Evolutionary conservation across 805 yeast genomes (phyloP).

Genomic region (Spathaspora girioi): DNA sequence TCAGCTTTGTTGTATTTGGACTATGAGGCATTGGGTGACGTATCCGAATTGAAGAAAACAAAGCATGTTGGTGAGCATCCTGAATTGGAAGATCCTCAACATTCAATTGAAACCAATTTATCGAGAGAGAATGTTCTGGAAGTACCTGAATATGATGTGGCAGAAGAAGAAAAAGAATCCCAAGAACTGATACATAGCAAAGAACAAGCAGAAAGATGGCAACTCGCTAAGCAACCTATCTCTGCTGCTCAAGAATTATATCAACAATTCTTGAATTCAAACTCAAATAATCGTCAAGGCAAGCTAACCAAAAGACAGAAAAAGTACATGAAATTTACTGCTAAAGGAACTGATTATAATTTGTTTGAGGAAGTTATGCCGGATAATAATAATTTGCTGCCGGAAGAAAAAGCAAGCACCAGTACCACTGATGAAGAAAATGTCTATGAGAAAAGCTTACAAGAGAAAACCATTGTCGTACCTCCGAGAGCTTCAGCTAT

Average conservation of each 20-base stretch:
- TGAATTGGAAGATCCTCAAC: slow-evolving; percentile 1
- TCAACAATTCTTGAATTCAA: slow-evolving; percentile 14
- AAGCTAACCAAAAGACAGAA: slow-evolving; percentile 12
- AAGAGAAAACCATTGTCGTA: slow-evolving; percentile 17
- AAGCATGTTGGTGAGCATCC: slow-evolving; percentile 7
- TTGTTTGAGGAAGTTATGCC: slow-evolving; percentile 4
- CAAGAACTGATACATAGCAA: neutral
- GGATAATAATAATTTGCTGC: neutral
- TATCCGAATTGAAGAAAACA: slow-evolving; percentile 22
- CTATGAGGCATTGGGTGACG: slow-evolving; percentile 40
- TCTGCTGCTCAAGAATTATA: slow-evolving; percentile 7
- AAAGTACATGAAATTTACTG: slow-evolving; percentile 17
- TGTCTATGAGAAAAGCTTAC: slow-evolving; percentile 1
- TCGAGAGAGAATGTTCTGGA: slow-evolving; percentile 22
- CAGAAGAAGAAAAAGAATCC: neutral
- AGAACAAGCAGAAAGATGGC: neutral
- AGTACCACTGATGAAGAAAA: slow-evolving; percentile 8
- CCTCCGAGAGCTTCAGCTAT: slow-evolving; percentile 44
- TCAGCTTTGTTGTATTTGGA: slow-evolving; percentile 40
- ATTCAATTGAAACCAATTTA: slow-evolving; percentile 8
- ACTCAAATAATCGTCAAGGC: neutral
- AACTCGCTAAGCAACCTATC: neutral
- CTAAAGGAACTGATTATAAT: slow-evolving; percentile 18
- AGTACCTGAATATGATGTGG: slow-evolving; percentile 23
- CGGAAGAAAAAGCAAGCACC: slow-evolving; percentile 1